These are phyloP conservation scores for Thecamonas trahens DNA, from an alignment of 78 protist genomes.

Conservation along the genomic window DNA sequence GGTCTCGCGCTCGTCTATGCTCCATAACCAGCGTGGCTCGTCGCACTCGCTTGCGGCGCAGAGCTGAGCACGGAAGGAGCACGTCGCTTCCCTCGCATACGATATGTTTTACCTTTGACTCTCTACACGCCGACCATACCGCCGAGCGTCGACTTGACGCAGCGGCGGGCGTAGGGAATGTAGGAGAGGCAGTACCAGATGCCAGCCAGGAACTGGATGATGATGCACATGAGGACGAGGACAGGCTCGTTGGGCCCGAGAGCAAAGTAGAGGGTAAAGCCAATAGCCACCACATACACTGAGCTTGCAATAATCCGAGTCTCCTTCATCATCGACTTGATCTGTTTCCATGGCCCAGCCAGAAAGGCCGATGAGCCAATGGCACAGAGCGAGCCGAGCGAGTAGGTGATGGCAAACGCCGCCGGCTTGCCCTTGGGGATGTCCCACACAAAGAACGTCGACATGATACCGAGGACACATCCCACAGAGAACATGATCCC, in stretches of 20 bases:
- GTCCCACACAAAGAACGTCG: too few relatives aligned
- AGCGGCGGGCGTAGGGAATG: neutral
- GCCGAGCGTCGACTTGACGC: too few relatives aligned
- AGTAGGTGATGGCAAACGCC: neutral
- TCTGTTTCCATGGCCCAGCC: neutral
- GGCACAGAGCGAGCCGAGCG: neutral
- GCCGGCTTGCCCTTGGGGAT: neutral
- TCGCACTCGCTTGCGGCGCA: too few relatives aligned
- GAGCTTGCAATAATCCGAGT: neutral
- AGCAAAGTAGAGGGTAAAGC: neutral
- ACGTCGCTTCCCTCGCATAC: too few relatives aligned
- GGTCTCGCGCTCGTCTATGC: too few relatives aligned
- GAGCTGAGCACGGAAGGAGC: too few relatives aligned
- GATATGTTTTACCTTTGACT: too few relatives aligned
- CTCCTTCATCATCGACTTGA: neutral
- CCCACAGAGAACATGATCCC: too few relatives aligned
- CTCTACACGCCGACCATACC: too few relatives aligned
- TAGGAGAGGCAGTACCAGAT: constrained; percentile 1
- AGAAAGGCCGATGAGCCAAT: neutral
- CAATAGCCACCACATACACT: neutral
- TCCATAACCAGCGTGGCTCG: too few relatives aligned
- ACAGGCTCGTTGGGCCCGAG: neutral
- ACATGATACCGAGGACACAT: too few relatives aligned
- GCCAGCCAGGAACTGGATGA: neutral
- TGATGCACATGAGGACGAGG: neutral